Evolutionary conservation across 1,139 yeast genomes (phyloP), one percentile per base, ranked within the genome.

Genomic region (Scheffersomyces segobiensis): DNA sequence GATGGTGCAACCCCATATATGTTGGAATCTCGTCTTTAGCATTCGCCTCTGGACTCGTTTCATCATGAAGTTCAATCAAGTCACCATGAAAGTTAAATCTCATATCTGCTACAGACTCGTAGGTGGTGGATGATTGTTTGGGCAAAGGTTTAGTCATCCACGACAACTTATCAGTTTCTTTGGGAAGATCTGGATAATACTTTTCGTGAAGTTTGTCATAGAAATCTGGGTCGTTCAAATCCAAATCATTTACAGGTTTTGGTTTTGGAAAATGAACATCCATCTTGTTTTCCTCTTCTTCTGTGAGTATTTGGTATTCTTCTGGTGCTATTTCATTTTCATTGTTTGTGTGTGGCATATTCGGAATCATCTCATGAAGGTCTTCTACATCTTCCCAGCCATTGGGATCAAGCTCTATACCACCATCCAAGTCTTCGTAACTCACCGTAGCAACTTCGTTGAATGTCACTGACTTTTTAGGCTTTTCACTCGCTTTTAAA

Each of bases 81-180:
- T 91, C 80, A 8, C 98, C 99, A 59, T 86, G 80, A 72, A 95
- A 93, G 67, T 95, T 98, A 70, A 95, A 96, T 61, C 99, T 77
- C 72, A 95, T 79, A 60, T 91, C 88, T 0, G 87, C 75, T 1
- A 88, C 83, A 21, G 88, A 85, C 54, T 87, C 89, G 62, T 88
- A 87, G 0, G 86, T 76, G 2, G 81, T 75, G 1, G 80, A 65
- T 4, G 77, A 78, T 26, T 75, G 71, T 19, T 73, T 75, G 55
- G 88, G 86, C 42, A 82, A 63, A 1, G 93, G 91, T 59, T 85
- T 81, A 0, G 82, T 77, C 97, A 93, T 93, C 99, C 99, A 95
- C 57, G 93, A 89, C 58, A 96, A 73, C 66, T 91, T 90, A 50
- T 86, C 87, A 0, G 93, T 85, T 65, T 95, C 97, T 56, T 81